Conservation (phyloP, 768 basidiomycete genomes). For the Xerocomus brunneocitrinus region DNA sequence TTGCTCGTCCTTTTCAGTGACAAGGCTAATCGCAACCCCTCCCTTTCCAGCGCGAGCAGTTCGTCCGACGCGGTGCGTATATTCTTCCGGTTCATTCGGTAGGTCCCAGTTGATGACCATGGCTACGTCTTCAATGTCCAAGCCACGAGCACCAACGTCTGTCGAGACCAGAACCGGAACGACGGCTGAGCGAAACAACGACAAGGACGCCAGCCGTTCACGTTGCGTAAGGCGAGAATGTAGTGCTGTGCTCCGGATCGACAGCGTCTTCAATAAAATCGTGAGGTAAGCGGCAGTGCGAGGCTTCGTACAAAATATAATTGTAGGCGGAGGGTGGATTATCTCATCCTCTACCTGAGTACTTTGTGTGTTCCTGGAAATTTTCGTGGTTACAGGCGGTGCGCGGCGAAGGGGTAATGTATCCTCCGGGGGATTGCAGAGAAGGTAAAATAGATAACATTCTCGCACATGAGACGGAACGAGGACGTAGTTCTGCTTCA, state of each 20-base stretch:
- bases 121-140: conserved; percentile 95
- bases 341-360: conserved; percentile 44
- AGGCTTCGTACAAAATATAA: conserved; percentile 86
- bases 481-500: conserved; percentile 87
- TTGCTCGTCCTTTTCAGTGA: conserved; percentile 91
- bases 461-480: conserved; percentile 95
- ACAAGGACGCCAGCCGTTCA: conserved; percentile 79
- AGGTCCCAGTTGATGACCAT: conserved; percentile 98
- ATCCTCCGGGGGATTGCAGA: conserved; percentile 83
- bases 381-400: conserved; percentile 43
- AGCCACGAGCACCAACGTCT: conserved; percentile 90
- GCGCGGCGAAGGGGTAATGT: conserved; percentile 63
- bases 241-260: conserved; percentile 81
- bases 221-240: conserved; percentile 94
- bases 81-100: conserved; percentile 86
- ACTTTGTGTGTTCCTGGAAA: conserved; percentile 20
- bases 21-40: conserved; percentile 89
- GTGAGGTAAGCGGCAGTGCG: conserved; percentile 90
- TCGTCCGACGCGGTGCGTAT: conserved; percentile 92
- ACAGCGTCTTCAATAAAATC: conserved; percentile 66
- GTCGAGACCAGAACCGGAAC: conserved; percentile 92
- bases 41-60: conserved; percentile 88
- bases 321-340: conserved; percentile 86
- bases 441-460: conserved; percentile 82
- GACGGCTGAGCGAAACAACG: conserved; percentile 77